Evolutionary conservation across 495 filamentous ascomycete species (phyloP).

Genomic region (Margaritispora aquatica): DNA sequence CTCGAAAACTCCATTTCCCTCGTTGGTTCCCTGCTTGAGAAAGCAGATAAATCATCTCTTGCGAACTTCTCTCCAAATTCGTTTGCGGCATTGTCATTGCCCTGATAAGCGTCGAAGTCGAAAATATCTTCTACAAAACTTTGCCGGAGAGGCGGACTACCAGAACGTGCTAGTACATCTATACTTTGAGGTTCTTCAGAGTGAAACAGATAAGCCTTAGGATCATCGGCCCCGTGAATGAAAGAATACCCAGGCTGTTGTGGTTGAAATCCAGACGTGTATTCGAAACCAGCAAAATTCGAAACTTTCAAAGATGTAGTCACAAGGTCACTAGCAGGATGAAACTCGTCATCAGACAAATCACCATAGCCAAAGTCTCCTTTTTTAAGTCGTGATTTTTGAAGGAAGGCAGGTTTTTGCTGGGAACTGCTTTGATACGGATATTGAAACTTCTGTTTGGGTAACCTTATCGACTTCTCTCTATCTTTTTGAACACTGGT

Average conservation of each 20-base stretch:
- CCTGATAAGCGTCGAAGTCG: constrained; percentile 30
- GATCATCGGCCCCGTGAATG: constrained; percentile 9
- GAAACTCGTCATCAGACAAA: background rate
- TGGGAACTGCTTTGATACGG: constrained; percentile 23
- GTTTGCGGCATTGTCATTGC: constrained; percentile 8
- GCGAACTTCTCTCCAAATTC: background rate
- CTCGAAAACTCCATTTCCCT: constrained; percentile 4
- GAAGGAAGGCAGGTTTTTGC: background rate
- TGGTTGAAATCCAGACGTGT: no score
- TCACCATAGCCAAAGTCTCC: background rate
- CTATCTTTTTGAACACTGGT: constrained; percentile 10
- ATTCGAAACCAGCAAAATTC: background rate
- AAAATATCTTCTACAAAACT: constrained; percentile 16
- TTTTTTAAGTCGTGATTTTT: background rate
- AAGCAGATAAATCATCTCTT: constrained; percentile 7
- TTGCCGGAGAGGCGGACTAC: background rate
- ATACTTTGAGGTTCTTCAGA: constrained; percentile 23
- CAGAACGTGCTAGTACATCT: constrained; percentile 7
- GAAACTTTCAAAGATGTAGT: background rate
- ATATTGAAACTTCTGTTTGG: constrained; percentile 29
- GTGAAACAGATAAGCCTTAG: constrained; percentile 24
- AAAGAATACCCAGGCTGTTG: background rate
- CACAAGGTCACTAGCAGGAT: background rate
- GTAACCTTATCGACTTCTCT: constrained; percentile 12
- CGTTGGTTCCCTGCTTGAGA: constrained; percentile 10